phyloP scores from a whole-genome alignment of 129 eudicot genomes.

The Chrysanthemum makinoi region DNA sequence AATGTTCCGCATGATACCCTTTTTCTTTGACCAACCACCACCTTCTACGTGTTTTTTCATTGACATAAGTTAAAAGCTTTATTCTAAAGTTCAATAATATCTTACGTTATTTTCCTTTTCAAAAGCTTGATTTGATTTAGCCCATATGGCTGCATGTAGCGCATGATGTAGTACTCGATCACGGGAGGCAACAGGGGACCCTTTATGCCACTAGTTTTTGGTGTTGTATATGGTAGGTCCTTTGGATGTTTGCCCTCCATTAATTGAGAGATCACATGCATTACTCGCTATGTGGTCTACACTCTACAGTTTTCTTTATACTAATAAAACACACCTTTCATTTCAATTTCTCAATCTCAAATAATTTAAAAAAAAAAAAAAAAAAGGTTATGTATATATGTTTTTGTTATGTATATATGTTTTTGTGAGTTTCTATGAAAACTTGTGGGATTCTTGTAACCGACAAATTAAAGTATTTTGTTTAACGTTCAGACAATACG shows the following conservation, averaged over 20 bases:
- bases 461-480: neutral
- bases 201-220: conserved; percentile 17
- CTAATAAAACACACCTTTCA: conserved; percentile 3
- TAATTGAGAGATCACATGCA: conserved; percentile 33
- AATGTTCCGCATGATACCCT: too few species aligned
- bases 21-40: too few species aligned
- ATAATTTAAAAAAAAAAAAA: neutral
- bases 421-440: too few species aligned
- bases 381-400: too few species aligned
- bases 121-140: neutral
- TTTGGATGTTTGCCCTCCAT: conserved; percentile 24
- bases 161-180: conserved; percentile 16
- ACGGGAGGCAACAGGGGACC: conserved; percentile 36
- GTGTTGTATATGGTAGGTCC: conserved; percentile 15
- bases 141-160: neutral
- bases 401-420: too few species aligned
- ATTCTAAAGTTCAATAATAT: too few species aligned
- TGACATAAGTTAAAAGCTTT: too few species aligned
- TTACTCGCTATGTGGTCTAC: conserved; percentile 7
- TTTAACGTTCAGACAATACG: too few species aligned
- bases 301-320: neutral
- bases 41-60: too few species aligned
- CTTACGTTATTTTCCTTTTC: too few species aligned
- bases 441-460: neutral
- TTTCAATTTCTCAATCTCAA: conserved; percentile 20